Evolutionary conservation across 768 basidiomycete genomes (phyloP), one percentile per base, ranked within the genome.

Genomic region (Xanthoconium purpureum): DNA sequence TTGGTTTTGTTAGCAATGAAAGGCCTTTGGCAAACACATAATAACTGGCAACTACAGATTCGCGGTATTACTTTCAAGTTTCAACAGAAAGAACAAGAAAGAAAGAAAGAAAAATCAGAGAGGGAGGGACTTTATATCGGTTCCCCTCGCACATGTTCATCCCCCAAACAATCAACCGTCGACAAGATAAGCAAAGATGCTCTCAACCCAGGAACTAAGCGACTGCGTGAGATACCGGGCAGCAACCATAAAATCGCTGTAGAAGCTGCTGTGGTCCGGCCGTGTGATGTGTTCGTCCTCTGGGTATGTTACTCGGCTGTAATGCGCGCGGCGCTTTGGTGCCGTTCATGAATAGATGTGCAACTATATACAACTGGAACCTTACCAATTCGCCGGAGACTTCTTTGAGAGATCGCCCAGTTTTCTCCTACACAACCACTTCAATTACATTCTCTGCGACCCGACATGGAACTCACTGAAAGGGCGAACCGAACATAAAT

Each of bases 1-100:
- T 68, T 69, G 65, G 54, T 13, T 30, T 36, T 56, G 60, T 63
- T 66, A 59, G 33, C 0, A 66, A 47, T 42, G 0, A 6, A 57
- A 15, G 56, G 39, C 24, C 53, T 32, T 53, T 49, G 46, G 50
- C 54, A 60, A 66, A 48, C 14, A 48, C 12, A 18, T 20, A 9
- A 48, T 13, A 48, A 48, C 24, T 4, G 24, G 24, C 24, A 24
- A 24, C 24, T 24, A 24, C 24, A 24, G 24, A 24, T 24, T 24
- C 4, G 24, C 24, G 24, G 24, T 24, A 24, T 24, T 24, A 24
- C 24, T 24, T 24, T 24, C 24, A 24, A 24, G 24, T 24, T 24
- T 4, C 24, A 24, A 24, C 24, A 24, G 24, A 24, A 24, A 24
- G 24, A 24, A 24, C 24, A 24, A 4, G 2, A 24, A 24, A 4